phyloP scores from a whole-genome alignment of 208 protist species.

The Acanthamoeba triangularis region DNA sequence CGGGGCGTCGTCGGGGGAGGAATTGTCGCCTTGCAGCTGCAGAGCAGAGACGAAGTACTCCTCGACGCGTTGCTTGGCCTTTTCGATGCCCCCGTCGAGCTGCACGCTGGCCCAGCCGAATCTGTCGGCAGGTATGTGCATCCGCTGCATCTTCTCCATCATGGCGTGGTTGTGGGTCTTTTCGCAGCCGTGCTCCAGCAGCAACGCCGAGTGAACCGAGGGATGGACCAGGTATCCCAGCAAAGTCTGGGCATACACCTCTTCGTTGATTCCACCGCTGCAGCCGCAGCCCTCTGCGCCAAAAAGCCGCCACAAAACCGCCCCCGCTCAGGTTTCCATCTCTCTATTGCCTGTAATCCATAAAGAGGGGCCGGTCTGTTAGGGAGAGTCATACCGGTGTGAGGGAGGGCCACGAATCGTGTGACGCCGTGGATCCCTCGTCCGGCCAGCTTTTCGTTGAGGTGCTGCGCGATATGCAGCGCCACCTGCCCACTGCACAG shows the following conservation, averaged over 20 bases:
- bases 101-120: constrained; percentile 62
- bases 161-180: constrained; percentile 84
- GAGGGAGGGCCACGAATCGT: constrained; percentile 69
- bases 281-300: constrained; percentile 74
- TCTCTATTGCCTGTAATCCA: no score
- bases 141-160: constrained; percentile 14
- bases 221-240: constrained; percentile 75
- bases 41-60: constrained; percentile 14
- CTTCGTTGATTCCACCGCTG: constrained; percentile 46
- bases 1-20: background rate
- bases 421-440: background rate
- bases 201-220: constrained; percentile 64
- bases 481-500: constrained; percentile 76
- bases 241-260: constrained; percentile 44
- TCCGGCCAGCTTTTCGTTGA: background rate
- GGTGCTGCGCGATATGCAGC: constrained; percentile 2
- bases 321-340: no score
- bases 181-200: constrained; percentile 86
- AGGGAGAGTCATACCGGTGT: constrained; percentile 73
- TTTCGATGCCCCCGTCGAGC: constrained; percentile 30
- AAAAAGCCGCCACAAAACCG: background rate
- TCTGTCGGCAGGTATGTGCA: background rate
- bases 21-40: background rate
- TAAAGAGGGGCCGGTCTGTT: no score
- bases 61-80: constrained; percentile 25